Evolutionary conservation across 2,329 filamentous ascomycete genomes (phyloP), one percentile per base, ranked within the genome.

Genomic region (Penicillium sp.): DNA sequence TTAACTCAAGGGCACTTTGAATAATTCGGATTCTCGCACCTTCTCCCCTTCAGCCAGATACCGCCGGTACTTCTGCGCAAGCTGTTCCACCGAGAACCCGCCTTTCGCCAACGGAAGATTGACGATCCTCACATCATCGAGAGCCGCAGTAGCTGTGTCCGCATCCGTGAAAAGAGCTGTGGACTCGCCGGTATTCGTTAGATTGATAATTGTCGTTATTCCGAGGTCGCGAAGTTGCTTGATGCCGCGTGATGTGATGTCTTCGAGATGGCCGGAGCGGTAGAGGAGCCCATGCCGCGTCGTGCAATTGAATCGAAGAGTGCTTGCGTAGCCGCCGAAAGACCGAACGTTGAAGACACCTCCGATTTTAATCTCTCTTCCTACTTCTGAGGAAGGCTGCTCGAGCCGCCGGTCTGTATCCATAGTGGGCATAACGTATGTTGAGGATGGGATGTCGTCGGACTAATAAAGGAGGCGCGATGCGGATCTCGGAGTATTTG

Each of bases 61-160:
- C 35, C 41, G 38, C n/a, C 17, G 21, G 29, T 62, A 62, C 48
- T 56, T 62, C 49, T 57, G 30, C 3, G 49, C 21, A 15, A 53
- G 47, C 11, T 56, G 26, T 17, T 48, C 31, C 1, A 57, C 44
- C 2, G 60, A 58, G 23, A 62, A 57, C 8, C 35, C 48, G 7
- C 41, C 54, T 21, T 62, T 58, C 9, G 29, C 50, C 17, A 58
- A 23, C 1, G 60, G 55, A 19, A 55, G 8, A 11, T 19, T 30
- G 5, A 50, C 23, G 8, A 56, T 15, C 23, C 7, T 46, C 26
- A 9, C 44, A 17, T 38, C 21, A 2, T 29, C 21, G 7, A 21
- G 31, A 17, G 2, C 21, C 6, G 9, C 13, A 3, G 26, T 8
- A 5, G 0, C 44, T 6, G 21, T n/a, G 5, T 15, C 35, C 15